A percentile compares a stretch with the other conserved stretches of the same genome.
Conservation (phyloP, 2,329 filamentous ascomycete species). For the Cordyceps pruinosa region DNA sequence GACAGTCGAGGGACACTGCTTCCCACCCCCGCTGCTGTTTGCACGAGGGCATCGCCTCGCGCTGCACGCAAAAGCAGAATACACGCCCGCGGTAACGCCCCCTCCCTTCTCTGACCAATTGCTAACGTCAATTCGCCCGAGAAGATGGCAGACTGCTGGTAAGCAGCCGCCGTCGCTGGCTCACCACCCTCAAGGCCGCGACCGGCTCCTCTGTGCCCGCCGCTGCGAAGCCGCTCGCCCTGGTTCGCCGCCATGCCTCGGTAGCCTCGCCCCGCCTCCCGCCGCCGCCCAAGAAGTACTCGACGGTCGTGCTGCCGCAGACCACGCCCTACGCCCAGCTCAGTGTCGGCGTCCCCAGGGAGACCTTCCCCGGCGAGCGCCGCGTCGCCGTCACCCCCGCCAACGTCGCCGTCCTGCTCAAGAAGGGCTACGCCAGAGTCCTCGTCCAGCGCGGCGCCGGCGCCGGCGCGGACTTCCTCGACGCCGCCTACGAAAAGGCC, state of each 20-base stretch:
- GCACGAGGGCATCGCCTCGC: neutral
- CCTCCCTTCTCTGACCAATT: neutral
- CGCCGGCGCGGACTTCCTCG: constrained; percentile 65
- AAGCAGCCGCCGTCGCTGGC: constrained; percentile 30
- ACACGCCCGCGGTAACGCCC: too few species aligned
- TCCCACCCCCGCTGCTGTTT: neutral
- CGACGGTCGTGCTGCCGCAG: constrained; percentile 33
- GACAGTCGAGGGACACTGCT: neutral
- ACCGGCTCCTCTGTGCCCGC: constrained; percentile 23
- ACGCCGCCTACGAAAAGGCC: constrained; percentile 68
- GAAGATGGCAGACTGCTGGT: constrained; percentile 16
- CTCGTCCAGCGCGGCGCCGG: constrained; percentile 79
- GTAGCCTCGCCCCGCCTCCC: constrained; percentile 19
- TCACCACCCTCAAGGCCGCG: constrained; percentile 26
- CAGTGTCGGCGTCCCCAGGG: constrained; percentile 70
- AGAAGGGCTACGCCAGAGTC: constrained; percentile 75
- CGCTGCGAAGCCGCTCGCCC: constrained; percentile 27
- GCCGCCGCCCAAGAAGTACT: constrained; percentile 28
- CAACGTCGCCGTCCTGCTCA: constrained; percentile 73
- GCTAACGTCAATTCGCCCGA: neutral
- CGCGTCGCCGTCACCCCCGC: constrained; percentile 80
- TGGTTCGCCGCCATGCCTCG: constrained; percentile 33
- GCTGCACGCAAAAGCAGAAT: neutral
- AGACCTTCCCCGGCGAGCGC: constrained; percentile 71
- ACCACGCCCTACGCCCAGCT: constrained; percentile 62